Evolutionary conservation across 2,329 filamentous ascomycete species (phyloP).

Genomic region (Chrysoporthe austroafricana): DNA sequence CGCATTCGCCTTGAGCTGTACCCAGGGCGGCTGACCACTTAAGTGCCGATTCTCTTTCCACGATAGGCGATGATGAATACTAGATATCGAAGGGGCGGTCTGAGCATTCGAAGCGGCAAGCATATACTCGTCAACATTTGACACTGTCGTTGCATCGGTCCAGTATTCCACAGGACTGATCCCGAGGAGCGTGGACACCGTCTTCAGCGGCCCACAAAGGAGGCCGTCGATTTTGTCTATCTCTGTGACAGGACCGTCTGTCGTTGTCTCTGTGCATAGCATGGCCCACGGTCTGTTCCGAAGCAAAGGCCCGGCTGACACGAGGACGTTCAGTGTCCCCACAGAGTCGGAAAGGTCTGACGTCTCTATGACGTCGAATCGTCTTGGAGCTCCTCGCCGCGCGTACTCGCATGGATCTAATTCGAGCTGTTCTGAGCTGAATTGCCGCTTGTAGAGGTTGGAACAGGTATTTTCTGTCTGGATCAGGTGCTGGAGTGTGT

Average conservation of each 20-base stretch:
- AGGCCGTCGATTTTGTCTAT: slow-evolving; percentile 33
- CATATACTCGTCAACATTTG: slow-evolving; percentile 46
- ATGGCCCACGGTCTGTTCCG: slow-evolving; percentile 47
- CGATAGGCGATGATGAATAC: slow-evolving; percentile 35
- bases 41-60: slow-evolving; percentile 36
- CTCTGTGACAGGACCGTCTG: slow-evolving; percentile 45
- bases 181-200: slow-evolving; percentile 54
- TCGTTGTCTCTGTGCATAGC: slow-evolving; percentile 40
- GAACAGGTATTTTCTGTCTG: slow-evolving; percentile 38
- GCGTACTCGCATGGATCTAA: slow-evolving; percentile 50
- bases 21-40: slow-evolving; percentile 24
- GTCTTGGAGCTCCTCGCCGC: slow-evolving; percentile 39
- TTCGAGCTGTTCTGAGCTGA: slow-evolving; percentile 43
- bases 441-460: slow-evolving; percentile 48
- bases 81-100: slow-evolving; percentile 15
- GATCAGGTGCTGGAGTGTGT: slow-evolving; percentile 51
- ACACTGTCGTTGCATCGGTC: slow-evolving; percentile 50
- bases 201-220: slow-evolving; percentile 36
- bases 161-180: slow-evolving; percentile 53
- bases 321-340: slow-evolving; percentile 50
- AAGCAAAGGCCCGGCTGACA: slow-evolving; percentile 52
- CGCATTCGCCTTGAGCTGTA: slow-evolving; percentile 38
- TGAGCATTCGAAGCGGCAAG: slow-evolving; percentile 31
- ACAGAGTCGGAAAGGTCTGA: slow-evolving; percentile 49
- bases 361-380: slow-evolving; percentile 62